These are phyloP conservation scores for Chytridium lagenaria DNA, from an alignment of 371 early-diverging fungal genomes.

Conservation along the genomic window DNA sequence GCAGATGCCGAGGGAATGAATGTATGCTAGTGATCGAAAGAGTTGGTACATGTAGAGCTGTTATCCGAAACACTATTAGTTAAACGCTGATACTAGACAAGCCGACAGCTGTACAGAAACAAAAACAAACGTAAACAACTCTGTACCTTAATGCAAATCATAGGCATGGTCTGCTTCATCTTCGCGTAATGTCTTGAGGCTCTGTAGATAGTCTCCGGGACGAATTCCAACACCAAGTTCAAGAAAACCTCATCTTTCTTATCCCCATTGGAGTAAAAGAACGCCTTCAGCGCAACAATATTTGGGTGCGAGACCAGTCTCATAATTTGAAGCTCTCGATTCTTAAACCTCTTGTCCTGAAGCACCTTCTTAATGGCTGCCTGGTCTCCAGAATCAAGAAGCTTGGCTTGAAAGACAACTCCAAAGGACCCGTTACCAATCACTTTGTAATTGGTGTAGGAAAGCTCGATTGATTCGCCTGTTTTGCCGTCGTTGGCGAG, in stretches of 20 bases:
- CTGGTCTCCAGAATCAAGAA: conserved; percentile 77
- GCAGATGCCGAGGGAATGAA: conserved; percentile 94
- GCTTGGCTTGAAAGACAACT: conserved; percentile 93
- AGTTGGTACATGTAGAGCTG: conserved; percentile 96
- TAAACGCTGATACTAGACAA: neutral
- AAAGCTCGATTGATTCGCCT: conserved; percentile 79
- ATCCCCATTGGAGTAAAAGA: conserved; percentile 87
- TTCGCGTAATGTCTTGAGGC: conserved; percentile 86
- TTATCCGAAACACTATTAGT: neutral
- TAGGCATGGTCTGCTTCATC: conserved; percentile 92
- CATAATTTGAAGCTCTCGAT: conserved; percentile 97
- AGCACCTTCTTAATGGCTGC: conserved; percentile 95
- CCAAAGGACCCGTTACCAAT: conserved; percentile 97
- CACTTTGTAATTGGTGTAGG: conserved; percentile 87
- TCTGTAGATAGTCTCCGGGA: conserved; percentile 95
- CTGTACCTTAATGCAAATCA: conserved; percentile 82
- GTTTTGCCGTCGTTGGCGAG: conserved; percentile 84
- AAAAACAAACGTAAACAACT: too few relatives aligned
- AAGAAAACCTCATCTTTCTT: conserved; percentile 93
- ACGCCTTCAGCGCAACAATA: conserved; percentile 83
- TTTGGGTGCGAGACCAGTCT: conserved; percentile 87
- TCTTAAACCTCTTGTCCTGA: conserved; percentile 97
- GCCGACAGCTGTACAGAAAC: neutral
- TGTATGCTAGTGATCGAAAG: conserved; percentile 93
- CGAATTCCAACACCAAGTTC: conserved; percentile 90